Evolutionary conservation across 805 yeast species (phyloP), one percentile per base, ranked within the genome.

Genomic region (Candida montana): DNA sequence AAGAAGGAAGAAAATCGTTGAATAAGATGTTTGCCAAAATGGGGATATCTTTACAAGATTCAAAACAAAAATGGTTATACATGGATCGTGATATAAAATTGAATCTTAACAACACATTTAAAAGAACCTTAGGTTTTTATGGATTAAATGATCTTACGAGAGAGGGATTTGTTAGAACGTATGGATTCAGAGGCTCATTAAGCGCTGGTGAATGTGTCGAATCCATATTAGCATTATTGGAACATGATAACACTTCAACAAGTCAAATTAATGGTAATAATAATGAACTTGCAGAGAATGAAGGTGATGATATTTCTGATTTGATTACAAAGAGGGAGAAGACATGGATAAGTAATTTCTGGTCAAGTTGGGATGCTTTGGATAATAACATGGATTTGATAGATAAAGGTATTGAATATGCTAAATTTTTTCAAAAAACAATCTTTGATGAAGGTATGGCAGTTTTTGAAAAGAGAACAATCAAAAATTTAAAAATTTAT

Each of bases 181-280:
- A 76, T 63, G 99, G 99, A 0, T 91, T 75, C 56, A 79, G 84
- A 46, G 96, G 97, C 2, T 77, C 84, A 12, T 69, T 91, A 13
- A 79, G 95, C 30, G 98, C 98, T 0, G 85, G 88, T 62, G 99
- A 93, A 59, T 88, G 83, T 56, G 96, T 86, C 4, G 97, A 93
- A 56, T 77, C 96, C 0, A 65, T 93, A 8, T 76, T 89, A 4
- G 96, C 98, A 2, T 61, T 91, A 40, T 64, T 93, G 19, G 97
- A 93, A 55, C 75, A 71, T 40, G 85, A 81, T 44, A 72, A 64
- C n/a, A 35, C 54, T 23, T 42, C 54, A 21, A 37, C 42, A 7
- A 11, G n/a, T 11, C 29, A 26, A 26, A 26, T 11, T 13, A 11
- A 9, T 11, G 29, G 29, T 5, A 13, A 26, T 26, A 13, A 26